Base-by-base conservation (phyloP, 2,329 filamentous ascomycete species). In the Davidsoniella australis region DNA sequence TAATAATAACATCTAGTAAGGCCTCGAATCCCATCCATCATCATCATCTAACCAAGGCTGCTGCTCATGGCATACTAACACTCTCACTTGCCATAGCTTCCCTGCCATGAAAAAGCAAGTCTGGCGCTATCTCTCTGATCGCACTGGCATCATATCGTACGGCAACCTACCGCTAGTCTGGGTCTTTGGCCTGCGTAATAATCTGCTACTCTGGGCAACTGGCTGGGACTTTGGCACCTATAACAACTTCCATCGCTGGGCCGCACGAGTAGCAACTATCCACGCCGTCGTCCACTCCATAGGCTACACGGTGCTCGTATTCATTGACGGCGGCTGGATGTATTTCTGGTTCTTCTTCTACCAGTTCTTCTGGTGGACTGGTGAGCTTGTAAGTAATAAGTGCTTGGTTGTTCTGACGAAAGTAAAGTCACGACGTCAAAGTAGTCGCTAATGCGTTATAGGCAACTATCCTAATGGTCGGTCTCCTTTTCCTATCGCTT, bases 161-260 rank as follows among this genome's bases (percentile, higher is more conserved):
- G 74, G 73, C 3, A 80, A 80, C 54, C 68, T 83, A 5, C 75
- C 77, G 0, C 57, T 80, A 2, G 63, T 82, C 0, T 82, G 78
- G 77, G 60, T 83, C 0, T 83, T 84, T 55, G 75, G 73, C 0
- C 74, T 75, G 58, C 67, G 80, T 8, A 85, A 84, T 54, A 82
- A 84, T 47, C 57, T 78, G 0, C 67, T 82, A 14, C 64, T 82
- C 49, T 80, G 75, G 75, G 58, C 77, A 0, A 83, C 80, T 0
- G 79, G 79, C 0, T 84, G 80, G 78, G 76, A 74, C 9, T 82
- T 80, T 58, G 69, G 70, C 1, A 77, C 75, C 0, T 83, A 76
- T 57, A 83, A 76, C 55, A 69, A 75, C 39, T 82, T 82, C 47
- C 80, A 84, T 59, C 73, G 80, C 0, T 78, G 77, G 68, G 67